A percentile compares a stretch with the other conserved stretches of the same genome.
phyloP scores from a whole-genome alignment of 2,329 filamentous ascomycete genomes.

The Microcyclospora tardicrescens region DNA sequence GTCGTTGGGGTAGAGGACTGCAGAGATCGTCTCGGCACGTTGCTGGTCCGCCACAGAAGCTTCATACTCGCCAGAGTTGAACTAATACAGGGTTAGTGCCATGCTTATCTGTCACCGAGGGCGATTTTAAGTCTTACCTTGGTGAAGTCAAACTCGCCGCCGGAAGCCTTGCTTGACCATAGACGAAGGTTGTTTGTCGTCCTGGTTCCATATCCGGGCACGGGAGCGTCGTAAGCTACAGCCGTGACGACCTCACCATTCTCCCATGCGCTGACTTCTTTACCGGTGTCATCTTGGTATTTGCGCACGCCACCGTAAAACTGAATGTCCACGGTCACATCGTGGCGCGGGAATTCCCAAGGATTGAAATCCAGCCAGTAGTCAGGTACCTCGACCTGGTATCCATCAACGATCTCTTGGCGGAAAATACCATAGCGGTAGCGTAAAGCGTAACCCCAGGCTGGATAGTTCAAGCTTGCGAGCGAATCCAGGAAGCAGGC shows the following conservation, averaged over 20 bases:
- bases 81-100: conserved; percentile 26
- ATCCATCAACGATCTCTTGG: conserved; percentile 95
- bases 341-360: conserved; percentile 94
- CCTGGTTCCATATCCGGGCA: conserved; percentile 78
- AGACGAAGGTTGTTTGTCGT: conserved; percentile 94
- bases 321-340: conserved; percentile 91
- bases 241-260: conserved; percentile 86
- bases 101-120: no score
- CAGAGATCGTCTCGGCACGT: conserved; percentile 96
- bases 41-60: conserved; percentile 97
- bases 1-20: conserved; percentile 93
- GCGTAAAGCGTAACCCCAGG: conserved; percentile 92
- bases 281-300: conserved; percentile 57
- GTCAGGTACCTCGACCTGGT: conserved; percentile 94
- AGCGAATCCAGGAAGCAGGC: conserved; percentile 96
- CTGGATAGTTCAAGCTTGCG: conserved; percentile 85
- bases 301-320: conserved; percentile 84
- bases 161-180: conserved; percentile 95
- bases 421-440: conserved; percentile 97
- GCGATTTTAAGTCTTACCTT: conserved; percentile 34
- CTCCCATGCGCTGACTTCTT: conserved; percentile 66
- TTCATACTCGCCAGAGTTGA: conserved; percentile 97
- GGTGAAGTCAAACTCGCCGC: conserved; percentile 97
- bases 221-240: conserved; percentile 75
- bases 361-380: conserved; percentile 99